Evolutionary conservation across 2,329 filamentous ascomycete genomes (phyloP).

Genomic region (Dothidotthia symphoricarpi): DNA sequence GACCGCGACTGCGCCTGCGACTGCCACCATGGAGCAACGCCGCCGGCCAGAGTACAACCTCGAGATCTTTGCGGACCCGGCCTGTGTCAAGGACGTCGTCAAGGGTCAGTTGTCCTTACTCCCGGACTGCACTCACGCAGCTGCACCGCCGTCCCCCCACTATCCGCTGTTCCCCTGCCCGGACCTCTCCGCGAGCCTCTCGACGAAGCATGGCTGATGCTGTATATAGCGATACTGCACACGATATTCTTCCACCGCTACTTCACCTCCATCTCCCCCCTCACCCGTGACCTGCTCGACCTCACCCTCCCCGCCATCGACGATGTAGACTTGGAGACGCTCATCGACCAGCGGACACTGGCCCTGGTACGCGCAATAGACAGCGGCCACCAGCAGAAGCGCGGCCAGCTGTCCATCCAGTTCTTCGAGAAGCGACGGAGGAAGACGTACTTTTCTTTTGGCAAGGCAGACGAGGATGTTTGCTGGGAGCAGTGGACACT

Average conservation of each 20-base stretch:
- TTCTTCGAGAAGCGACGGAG: conserved; percentile 91
- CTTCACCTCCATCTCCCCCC: conserved; percentile 81
- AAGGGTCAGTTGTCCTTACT: conserved; percentile 63
- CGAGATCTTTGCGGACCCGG: conserved; percentile 88
- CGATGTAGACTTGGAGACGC: conserved; percentile 85
- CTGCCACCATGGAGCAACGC: conserved; percentile 59
- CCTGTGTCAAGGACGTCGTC: conserved; percentile 85
- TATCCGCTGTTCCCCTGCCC: conserved; percentile 6
- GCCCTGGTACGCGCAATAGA: conserved; percentile 76
- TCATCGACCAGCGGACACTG: conserved; percentile 84
- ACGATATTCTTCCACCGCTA: conserved; percentile 99
- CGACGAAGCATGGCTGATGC: conserved; percentile 9
- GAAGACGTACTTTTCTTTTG: conserved; percentile 69
- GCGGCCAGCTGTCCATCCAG: conserved; percentile 79
- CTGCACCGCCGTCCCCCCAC: too few species aligned
- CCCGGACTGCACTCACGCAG: conserved; percentile 8
- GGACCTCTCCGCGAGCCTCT: conserved; percentile 3
- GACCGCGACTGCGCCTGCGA: conserved; percentile 13
- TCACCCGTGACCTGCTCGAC: conserved; percentile 85
- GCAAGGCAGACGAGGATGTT: conserved; percentile 82
- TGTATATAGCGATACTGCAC: conserved; percentile 73
- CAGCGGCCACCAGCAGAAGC: conserved; percentile 53
- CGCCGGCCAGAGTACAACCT: conserved; percentile 84
- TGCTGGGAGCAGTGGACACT: conserved; percentile 97
- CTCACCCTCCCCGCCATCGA: conserved; percentile 85